A percentile compares a stretch with the other conserved stretches of the same genome.
phyloP scores from a whole-genome alignment of 108 stramenopile genomes.

The Nitzschia sp. region DNA sequence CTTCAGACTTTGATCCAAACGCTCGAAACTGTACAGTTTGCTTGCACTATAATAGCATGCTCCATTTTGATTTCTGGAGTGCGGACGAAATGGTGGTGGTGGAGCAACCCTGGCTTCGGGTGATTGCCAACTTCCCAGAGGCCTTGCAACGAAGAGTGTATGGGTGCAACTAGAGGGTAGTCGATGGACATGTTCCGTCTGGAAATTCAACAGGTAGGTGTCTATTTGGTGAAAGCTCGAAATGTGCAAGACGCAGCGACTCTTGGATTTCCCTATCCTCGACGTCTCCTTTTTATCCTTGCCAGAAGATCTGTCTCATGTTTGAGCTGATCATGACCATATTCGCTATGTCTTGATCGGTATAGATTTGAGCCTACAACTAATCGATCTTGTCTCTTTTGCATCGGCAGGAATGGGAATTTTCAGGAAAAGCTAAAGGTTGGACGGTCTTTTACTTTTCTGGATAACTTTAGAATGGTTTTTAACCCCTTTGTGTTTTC shows the following conservation, averaged over 20 bases:
- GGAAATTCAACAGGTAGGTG: neutral
- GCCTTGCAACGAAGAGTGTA: slow-evolving; percentile 75
- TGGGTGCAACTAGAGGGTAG: slow-evolving; percentile 50
- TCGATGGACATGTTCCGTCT: neutral
- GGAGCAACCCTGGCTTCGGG: slow-evolving; percentile 83
- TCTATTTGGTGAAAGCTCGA: neutral
- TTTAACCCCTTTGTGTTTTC: no score
- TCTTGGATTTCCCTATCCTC: slow-evolving; percentile 34
- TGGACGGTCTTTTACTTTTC: no score
- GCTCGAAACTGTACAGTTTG: slow-evolving; percentile 66
- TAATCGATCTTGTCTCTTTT: no score
- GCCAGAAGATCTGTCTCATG: slow-evolving; percentile 38
- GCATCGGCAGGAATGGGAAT: no score
- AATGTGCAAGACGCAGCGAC: slow-evolving; percentile 45
- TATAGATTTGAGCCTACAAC: slow-evolving; percentile 49
- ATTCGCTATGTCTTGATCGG: slow-evolving; percentile 30
- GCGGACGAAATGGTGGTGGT: slow-evolving; percentile 83
- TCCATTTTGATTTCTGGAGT: slow-evolving; percentile 68
- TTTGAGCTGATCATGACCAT: slow-evolving; percentile 43
- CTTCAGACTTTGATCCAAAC: slow-evolving; percentile 11
- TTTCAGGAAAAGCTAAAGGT: no score
- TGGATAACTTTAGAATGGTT: no score
- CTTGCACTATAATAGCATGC: slow-evolving; percentile 75
- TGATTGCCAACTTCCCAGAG: slow-evolving; percentile 77
- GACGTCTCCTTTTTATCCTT: slow-evolving; percentile 46